These are phyloP conservation scores for Agapanthus africanus DNA, from an alignment of 106 monocot genomes.

Conservation along the genomic window DNA sequence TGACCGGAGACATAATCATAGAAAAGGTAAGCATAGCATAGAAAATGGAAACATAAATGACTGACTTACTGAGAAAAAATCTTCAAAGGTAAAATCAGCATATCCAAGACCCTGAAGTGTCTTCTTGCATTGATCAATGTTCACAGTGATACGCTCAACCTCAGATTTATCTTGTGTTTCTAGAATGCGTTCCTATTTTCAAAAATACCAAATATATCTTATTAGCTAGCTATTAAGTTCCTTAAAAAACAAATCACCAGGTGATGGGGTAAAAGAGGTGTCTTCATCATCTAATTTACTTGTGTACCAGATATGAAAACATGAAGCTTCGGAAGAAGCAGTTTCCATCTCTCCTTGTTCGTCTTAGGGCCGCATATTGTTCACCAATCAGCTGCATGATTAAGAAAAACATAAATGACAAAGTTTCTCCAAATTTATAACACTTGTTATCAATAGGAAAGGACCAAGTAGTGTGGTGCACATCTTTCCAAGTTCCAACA, in stretches of 20 bases:
- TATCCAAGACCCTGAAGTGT: slow-evolving; percentile 81
- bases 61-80: slow-evolving; percentile 79
- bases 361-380: slow-evolving; percentile 69
- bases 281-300: neutral
- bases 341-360: slow-evolving; percentile 94
- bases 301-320: slow-evolving; percentile 92
- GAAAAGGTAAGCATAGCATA: slow-evolving; percentile 6
- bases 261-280: neutral
- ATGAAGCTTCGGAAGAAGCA: slow-evolving; percentile 96
- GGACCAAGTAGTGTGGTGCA: neutral
- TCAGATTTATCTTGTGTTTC: slow-evolving; percentile 77
- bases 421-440: neutral
- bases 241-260: neutral
- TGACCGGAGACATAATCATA: neutral
- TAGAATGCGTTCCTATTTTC: slow-evolving; percentile 74
- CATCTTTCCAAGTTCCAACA: slow-evolving; percentile 6
- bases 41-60: neutral
- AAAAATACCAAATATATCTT: neutral
- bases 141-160: slow-evolving; percentile 45
- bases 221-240: slow-evolving; percentile 1
- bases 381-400: slow-evolving; percentile 69
- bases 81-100: slow-evolving; percentile 96
- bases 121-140: slow-evolving; percentile 74
- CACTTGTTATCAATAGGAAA: neutral
- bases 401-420: neutral